These are phyloP conservation scores for Aspergillus baeticus DNA, from an alignment of 495 filamentous ascomycete species.

Conservation along the genomic window DNA sequence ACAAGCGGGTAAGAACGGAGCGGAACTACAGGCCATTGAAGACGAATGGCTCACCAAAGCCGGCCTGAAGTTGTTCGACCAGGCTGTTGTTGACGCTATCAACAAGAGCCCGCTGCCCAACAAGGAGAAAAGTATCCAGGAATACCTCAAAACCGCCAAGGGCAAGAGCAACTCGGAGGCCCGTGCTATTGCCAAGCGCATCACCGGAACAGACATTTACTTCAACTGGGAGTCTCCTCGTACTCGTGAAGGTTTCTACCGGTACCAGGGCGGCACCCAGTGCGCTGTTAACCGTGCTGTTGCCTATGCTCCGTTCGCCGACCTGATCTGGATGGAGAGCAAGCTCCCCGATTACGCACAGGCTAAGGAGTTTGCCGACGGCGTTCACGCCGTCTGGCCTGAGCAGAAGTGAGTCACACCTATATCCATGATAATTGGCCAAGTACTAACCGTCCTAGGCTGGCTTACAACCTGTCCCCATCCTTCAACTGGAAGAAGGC, in stretches of 20 bases:
- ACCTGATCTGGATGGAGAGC: constrained; percentile 99
- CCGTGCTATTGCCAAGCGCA: constrained; percentile 74
- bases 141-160: constrained; percentile 65
- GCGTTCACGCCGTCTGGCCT: constrained; percentile 92
- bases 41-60: constrained; percentile 82
- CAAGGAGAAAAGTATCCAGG: constrained; percentile 61
- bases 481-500: constrained; percentile 99
- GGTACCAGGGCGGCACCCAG: constrained; percentile 85
- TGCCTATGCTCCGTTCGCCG: constrained; percentile 90
- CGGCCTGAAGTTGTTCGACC: constrained; percentile 85
- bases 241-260: constrained; percentile 92
- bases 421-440: not conserved
- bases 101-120: constrained; percentile 60
- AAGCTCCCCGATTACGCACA: constrained; percentile 91
- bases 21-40: constrained; percentile 86
- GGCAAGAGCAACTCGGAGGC: constrained; percentile 87
- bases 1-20: constrained; percentile 74
- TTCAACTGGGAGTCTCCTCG: constrained; percentile 93
- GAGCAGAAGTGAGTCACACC: constrained; percentile 77
- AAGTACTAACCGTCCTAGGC: constrained; percentile 45
- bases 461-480: constrained; percentile 95
- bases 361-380: constrained; percentile 90
- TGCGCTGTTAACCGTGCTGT: constrained; percentile 89
- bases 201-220: constrained; percentile 79
- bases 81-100: constrained; percentile 84